Evolutionary conservation across 2,329 filamentous ascomycete genomes (phyloP).

Genomic region (Phyllosticta capitalensis): DNA sequence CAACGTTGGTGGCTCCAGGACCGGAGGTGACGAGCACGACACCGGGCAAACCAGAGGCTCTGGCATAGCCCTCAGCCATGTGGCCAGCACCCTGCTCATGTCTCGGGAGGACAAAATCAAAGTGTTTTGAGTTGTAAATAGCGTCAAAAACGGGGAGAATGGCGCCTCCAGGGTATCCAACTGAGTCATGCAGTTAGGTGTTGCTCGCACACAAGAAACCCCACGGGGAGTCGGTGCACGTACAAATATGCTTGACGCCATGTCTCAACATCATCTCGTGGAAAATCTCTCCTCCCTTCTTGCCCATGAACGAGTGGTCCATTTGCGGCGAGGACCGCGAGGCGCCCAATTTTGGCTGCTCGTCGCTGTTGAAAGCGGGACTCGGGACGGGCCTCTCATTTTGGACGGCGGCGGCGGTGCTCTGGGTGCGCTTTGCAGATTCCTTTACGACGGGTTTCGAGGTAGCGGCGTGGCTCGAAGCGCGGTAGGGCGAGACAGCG

Average conservation of each 20-base stretch:
- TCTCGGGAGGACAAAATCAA: constrained; percentile 88
- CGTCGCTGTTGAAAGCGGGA: constrained; percentile 42
- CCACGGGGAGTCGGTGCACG: constrained; percentile 31
- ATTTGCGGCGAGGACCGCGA: constrained; percentile 36
- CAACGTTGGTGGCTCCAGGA: constrained; percentile 90
- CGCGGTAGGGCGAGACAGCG: constrained; percentile 37
- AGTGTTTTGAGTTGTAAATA: constrained; percentile 95
- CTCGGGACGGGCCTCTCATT: constrained; percentile 32
- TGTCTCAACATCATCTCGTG: constrained; percentile 98
- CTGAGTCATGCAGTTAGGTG: constrained; percentile 20
- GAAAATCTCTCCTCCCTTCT: constrained; percentile 93
- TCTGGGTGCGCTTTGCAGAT: constrained; percentile 33
- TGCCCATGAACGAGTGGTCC: constrained; percentile 69
- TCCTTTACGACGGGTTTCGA: constrained; percentile 24
- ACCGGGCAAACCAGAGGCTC: constrained; percentile 85
- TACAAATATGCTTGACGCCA: constrained; percentile 88
- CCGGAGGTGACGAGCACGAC: constrained; percentile 96
- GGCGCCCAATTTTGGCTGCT: constrained; percentile 38
- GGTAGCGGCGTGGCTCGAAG: constrained; percentile 23
- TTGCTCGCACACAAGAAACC: constrained; percentile 1
- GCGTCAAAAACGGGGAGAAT: constrained; percentile 98
- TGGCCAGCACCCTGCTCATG: constrained; percentile 98
- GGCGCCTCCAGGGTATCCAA: constrained; percentile 79
- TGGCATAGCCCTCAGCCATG: constrained; percentile 96
- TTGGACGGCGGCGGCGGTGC: constrained; percentile 32